Evolutionary conservation across 768 basidiomycete species (phyloP).

Genomic region (Mrakia hoshinonis): DNA sequence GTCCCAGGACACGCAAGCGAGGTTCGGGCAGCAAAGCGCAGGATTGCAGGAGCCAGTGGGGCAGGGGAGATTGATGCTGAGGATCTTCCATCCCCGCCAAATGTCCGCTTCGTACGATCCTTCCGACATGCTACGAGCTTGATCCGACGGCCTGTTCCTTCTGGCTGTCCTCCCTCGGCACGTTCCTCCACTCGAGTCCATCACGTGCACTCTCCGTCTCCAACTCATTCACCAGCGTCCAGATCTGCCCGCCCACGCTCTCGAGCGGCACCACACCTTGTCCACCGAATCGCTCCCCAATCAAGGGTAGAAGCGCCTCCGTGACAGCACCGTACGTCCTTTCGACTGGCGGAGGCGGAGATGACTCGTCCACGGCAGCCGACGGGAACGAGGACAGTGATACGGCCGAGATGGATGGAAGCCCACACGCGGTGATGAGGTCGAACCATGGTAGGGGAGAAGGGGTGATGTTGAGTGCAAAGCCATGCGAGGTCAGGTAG

Average conservation of each 20-base stretch:
- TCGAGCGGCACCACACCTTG: neutral
- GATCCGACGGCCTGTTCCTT: neutral
- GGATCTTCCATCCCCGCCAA: no score
- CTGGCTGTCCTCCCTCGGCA: conserved; percentile 9
- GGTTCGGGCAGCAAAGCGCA: no score
- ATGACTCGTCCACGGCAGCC: neutral
- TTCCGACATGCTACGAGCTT: no score
- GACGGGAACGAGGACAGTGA: conserved; percentile 34
- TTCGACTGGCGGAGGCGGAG: neutral
- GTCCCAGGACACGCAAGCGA: no score
- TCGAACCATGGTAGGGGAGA: conserved; percentile 82
- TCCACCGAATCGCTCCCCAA: conserved; percentile 12
- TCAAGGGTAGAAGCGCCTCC: neutral
- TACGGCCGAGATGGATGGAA: conserved; percentile 70
- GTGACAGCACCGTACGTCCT: neutral
- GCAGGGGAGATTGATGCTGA: no score
- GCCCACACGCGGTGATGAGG: conserved; percentile 79
- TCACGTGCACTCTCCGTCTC: conserved; percentile 9
- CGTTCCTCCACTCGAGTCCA: neutral
- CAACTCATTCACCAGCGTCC: conserved; percentile 11
- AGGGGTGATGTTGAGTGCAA: conserved; percentile 77
- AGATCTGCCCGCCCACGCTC: conserved; percentile 4
- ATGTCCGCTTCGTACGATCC: no score
- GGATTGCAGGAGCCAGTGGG: no score
- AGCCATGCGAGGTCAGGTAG: conserved; percentile 87